Base-by-base conservation (phyloP, 768 basidiomycete species). In the Mycena floridula region DNA sequence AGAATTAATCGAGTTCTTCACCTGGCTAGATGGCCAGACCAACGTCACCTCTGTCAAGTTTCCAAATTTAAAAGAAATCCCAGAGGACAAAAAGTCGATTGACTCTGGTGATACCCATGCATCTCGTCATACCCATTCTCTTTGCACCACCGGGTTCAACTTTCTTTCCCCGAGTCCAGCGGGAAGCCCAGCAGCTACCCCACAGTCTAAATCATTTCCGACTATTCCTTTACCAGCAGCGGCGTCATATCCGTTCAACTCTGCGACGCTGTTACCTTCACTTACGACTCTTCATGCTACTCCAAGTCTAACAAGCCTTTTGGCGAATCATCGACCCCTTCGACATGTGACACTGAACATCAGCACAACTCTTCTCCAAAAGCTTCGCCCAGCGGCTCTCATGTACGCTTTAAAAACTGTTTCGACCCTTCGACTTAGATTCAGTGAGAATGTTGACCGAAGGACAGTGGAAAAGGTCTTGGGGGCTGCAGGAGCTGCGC, bases 401-500 rank as follows among this genome's bases (percentile, higher is more conserved):
- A 64, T 74, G 57, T 49, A 48, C 8, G 42, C 59, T 6, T 50
- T 73, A 13, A 59, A 53, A 13, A 70, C 66, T 7, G 55, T 69
- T 40, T 44, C 49, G 13, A 50, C 51, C 20, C 57, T 75, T 2
- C 49, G 55, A 3, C 45, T 76, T 4, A 50, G 56, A 6, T 74
- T 76, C 47, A 58, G 63, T 1, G 54, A 60, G 18, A 53, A 55
- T 20, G 68, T 74, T 13, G 74, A 76, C 49, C 57, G 60, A 45
- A 59, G 74, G 32, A 68, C 72, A 12, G 61, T 72, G 24, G 73
- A 71, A 44, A 75, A 74, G 49, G 61, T 72, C 7, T 44, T 76
- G 26, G 63, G 64, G n/a, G 69, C 72, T 4, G 66, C 62, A 2
- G 68, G 67, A 26, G 61, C 63, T 5, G 56, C 61, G 13, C 51